A percentile compares a stretch with the other conserved stretches of the same genome.
phyloP scores from a whole-genome alignment of 139 green algal species.

The Volvox reticuliferus region DNA sequence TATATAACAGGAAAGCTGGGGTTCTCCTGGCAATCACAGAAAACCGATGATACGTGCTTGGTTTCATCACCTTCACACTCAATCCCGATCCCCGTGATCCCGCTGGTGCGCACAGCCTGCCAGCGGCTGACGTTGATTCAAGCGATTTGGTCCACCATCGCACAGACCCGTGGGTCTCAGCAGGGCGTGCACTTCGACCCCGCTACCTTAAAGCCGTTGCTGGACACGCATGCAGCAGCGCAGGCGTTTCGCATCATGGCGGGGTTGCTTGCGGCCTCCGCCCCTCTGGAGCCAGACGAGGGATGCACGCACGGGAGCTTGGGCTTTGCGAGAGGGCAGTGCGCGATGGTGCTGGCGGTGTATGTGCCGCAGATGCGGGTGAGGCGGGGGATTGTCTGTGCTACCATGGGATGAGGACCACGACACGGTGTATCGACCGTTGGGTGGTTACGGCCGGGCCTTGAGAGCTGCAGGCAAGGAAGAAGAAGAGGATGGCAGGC shows the following conservation, averaged over 20 bases:
- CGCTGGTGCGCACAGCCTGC: slow-evolving; percentile 4
- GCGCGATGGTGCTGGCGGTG: slow-evolving; percentile 16
- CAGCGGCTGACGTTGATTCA: background rate
- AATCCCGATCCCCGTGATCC: no score
- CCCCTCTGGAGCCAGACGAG: slow-evolving; percentile 3
- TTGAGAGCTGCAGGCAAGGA: no score
- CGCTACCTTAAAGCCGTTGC: background rate
- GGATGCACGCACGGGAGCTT: slow-evolving; percentile 16
- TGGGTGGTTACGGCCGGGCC: no score
- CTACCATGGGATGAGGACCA: background rate
- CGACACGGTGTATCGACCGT: no score
- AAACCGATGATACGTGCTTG: no score
- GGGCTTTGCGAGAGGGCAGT: background rate
- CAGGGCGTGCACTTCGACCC: slow-evolving; percentile 38
- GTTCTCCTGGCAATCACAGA: no score
- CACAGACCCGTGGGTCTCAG: slow-evolving; percentile 6
- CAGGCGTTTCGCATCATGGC: slow-evolving; percentile 23
- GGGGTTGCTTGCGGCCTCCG: background rate
- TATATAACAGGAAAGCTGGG: no score
- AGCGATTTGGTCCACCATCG: slow-evolving; percentile 27
- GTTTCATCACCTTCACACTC: no score
- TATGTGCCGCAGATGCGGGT: slow-evolving; percentile 20
- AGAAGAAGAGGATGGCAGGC: no score
- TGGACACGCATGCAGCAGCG: background rate
- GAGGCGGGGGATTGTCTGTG: background rate